Evolutionary conservation across 1,139 yeast genomes (phyloP).

Genomic region (Debaryomycetaceae sp.): DNA sequence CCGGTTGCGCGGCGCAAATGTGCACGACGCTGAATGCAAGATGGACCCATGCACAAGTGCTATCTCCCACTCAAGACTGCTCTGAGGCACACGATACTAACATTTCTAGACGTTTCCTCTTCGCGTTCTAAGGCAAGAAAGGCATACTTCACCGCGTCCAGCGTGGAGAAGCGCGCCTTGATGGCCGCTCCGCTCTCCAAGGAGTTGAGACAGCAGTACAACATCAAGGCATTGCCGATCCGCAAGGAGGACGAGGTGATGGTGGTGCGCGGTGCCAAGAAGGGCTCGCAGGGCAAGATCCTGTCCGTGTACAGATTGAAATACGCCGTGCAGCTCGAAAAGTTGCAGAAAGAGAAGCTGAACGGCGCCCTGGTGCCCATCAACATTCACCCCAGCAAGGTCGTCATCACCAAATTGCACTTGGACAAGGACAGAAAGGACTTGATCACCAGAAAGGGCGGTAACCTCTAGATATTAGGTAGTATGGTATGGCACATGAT

Average conservation of each 20-base stretch:
- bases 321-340: conserved; percentile 93
- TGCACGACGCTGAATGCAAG: too few relatives aligned
- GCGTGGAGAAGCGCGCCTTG: conserved; percentile 89
- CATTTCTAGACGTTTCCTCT: conserved; percentile 95
- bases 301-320: conserved; percentile 98
- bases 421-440: conserved; percentile 99
- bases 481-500: too few relatives aligned
- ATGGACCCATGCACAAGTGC: not conserved
- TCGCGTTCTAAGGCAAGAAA: conserved; percentile 99
- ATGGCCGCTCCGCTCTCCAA: conserved; percentile 98
- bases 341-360: conserved; percentile 95
- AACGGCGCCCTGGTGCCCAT: conserved; percentile 97
- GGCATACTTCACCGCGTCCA: conserved; percentile 99
- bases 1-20: too few relatives aligned
- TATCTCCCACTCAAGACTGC: not conserved
- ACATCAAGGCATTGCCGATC: conserved; percentile 92
- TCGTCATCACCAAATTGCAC: conserved; percentile 96
- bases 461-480: conserved; percentile 37
- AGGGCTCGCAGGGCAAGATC: conserved; percentile 99
- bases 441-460: conserved; percentile 90
- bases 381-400: conserved; percentile 98
- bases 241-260: conserved; percentile 96
- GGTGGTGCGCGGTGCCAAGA: conserved; percentile 98
- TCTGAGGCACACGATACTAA: not conserved
- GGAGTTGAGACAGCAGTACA: conserved; percentile 98